Base-by-base conservation (phyloP, 441 rosid genomes). In the Erodium moschatum region DNA sequence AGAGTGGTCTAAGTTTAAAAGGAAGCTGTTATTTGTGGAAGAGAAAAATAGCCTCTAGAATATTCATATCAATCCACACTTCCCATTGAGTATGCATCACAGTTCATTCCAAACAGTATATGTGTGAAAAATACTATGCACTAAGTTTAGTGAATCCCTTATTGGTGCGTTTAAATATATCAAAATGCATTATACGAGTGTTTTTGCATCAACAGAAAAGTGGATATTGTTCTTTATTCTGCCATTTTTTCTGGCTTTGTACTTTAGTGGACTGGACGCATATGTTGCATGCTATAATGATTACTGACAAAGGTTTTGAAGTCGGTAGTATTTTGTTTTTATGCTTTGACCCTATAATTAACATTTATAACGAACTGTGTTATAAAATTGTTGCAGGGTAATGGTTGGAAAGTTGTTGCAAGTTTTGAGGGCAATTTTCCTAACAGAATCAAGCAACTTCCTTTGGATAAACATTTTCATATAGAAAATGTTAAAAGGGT, bases 401-500 rank as follows among this genome's bases (percentile, higher is more conserved):
- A 81, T 83, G 98, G 98, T 73, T 93, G 97, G 97, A 93, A 90
- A 83, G 83, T 90, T 76, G 97, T 93, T 83, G 90, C 92, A 40
- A 90, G 95, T 82, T 93, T 93, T 77, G 98, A 93, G 81, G 98
- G 98, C 21, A 90, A 78, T 77, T 90, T 93, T 65, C 98, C 98
- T 60, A 85, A 74, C 78, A 84, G 96, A 75, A 85, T 93, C 78
- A 93, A 93, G 87, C 88, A 90, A 77, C 92, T 93, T 15, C 98
- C 98, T 46, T 76, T 93, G 75, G 98, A 93, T 72, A 89, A 87
- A 71, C 96, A 93, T 85, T 93, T 93, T 79, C 96, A 93, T 76
- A 74, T 93, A 72, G 84, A 79, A 67, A 86, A 90, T 79, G 88
- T 92, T 75, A 92, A 92, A 83, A 85, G 94, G 92, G 98, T 90